Base-by-base conservation (phyloP, 768 basidiomycete genomes). In the Neoboletus brunneissimus region DNA sequence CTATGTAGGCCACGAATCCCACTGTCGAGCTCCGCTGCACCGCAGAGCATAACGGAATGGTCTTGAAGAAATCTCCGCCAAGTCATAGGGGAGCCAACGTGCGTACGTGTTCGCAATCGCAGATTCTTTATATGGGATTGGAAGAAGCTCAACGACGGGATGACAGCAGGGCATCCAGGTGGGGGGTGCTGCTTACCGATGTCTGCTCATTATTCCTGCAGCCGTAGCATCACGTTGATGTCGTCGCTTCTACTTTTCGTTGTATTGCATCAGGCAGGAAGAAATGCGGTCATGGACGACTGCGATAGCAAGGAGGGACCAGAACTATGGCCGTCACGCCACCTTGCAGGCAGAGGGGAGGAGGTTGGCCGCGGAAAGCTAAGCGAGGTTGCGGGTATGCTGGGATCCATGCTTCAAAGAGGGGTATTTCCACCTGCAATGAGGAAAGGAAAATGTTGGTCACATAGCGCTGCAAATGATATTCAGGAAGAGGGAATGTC, bases 301-400 rank as follows among this genome's bases (percentile, higher is more conserved):
- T 67, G 68, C 66, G 50, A 68, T 52, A 49, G 38, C 60, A 55
- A 54, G 59, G 48, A 65, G 58, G 54, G 44, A 67, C 62, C 66
- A 63, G 27, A 55, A 43, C 50, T 43, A 55, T 55, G 38, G 49
- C 45, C 49, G 50, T 43, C 61, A 58, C 57, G 63, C 68, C 63
- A 65, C 60, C 67, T 56, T 63, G 68, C 67, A 68, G 65, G 67
- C 53, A 65, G 38, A 63, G 53, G 58, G 68, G 56, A 60, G 60
- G 68, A 56, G 9, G 58, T 41, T 59, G 46, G 47, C 67, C 59
- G 63, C 65, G 58, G 60, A 57, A 49, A 25, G 44, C 54, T 68
- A 70, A 65, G 67, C 68, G 67, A 68, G 63, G 58, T 53, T 59
- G 63, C 34, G 56, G 49, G 57, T 60, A 38, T 58, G 63, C 51